Evolutionary conservation across 192 early-diverging fungal genomes (phyloP), one percentile per base, ranked within the genome.

Genomic region (Podila clonocystis): DNA sequence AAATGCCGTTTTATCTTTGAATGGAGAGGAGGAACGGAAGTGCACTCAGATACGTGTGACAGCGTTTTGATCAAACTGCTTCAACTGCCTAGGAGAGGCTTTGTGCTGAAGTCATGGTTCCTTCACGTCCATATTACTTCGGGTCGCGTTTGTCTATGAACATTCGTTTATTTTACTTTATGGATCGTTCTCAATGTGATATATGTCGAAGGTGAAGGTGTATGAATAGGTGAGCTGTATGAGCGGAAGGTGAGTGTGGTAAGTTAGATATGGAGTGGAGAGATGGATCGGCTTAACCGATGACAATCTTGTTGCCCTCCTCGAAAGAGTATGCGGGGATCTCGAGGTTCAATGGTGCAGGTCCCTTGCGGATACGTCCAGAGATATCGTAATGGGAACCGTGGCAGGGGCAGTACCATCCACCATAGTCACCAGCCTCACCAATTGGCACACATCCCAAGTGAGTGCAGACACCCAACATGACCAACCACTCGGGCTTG

Each of bases 391-490:
- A 99, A 84, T 99, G 97, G 49, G 97, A 99, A 67, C 97, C 97
- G 88, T 99, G 97, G 92, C 97, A 99, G 63, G 97, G 97, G 87
- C 97, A 99, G 92, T 97, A 99, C 97, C 97, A 99, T 75, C 97
- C 97, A 82, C 95, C 95, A 85, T 90, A 99, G 65, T 99, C 97
- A 82, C 97, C 97, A 82, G 97, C 91, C 82, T 99, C 97, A 50
- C 96, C 96, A 73, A 98, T 94, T 67, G 97, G 97, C 64, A 99
- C 97, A 88, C 97, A 99, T 73, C 97, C 97, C 86, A 96, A 86
- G 89, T 93, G 93, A 66, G 92, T 70, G 65, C 76, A 79, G 67
- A 68, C 74, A 57, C 63, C 97, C 57, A 99, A 85, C 90, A 98
- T 96, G 55, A 99, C 95, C 36, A 99, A 89, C 97, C 97, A 99